A percentile compares a stretch with the other conserved stretches of the same genome.
phyloP scores from a whole-genome alignment of 352 stramenopile species.

The Phytophthora europaea region DNA sequence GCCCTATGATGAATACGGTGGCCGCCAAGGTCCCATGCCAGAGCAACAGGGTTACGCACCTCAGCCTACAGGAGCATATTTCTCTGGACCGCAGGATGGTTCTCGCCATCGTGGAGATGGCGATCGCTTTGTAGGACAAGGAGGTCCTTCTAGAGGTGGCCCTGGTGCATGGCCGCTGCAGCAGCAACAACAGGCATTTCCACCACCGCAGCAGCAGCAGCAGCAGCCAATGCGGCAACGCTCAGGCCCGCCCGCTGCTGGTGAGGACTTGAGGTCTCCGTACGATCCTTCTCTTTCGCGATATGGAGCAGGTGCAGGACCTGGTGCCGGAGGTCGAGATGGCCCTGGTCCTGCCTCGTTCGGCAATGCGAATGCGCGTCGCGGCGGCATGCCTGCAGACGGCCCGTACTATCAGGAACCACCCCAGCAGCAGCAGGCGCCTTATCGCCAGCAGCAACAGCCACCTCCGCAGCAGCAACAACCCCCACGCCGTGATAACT shows the following conservation, averaged over 20 bases:
- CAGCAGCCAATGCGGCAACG: conserved; percentile 36
- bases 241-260: conserved; percentile 30
- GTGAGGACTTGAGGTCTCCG: conserved; percentile 32
- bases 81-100: conserved; percentile 35
- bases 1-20: conserved; percentile 39
- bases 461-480: conserved; percentile 19
- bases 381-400: conserved; percentile 31
- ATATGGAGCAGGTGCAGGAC: conserved; percentile 42
- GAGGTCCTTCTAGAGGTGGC: conserved; percentile 44
- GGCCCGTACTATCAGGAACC: conserved; percentile 43
- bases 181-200: conserved; percentile 31
- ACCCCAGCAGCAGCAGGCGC: conserved; percentile 26
- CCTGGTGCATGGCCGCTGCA: conserved; percentile 30
- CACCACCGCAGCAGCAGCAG: conserved; percentile 33
- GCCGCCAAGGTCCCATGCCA: conserved; percentile 31
- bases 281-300: conserved; percentile 47
- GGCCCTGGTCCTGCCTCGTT: conserved; percentile 23
- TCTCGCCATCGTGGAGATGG: conserved; percentile 30
- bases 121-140: conserved; percentile 52
- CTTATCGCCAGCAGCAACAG: conserved; percentile 31
- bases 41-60: conserved; percentile 38
- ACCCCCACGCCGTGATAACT: conserved; percentile 33
- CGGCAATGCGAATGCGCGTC: conserved; percentile 23
- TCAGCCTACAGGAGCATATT: conserved; percentile 37
- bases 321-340: conserved; percentile 16